Base-by-base conservation (phyloP, 2,329 filamentous ascomycete genomes). In the Onygena corvina region DNA sequence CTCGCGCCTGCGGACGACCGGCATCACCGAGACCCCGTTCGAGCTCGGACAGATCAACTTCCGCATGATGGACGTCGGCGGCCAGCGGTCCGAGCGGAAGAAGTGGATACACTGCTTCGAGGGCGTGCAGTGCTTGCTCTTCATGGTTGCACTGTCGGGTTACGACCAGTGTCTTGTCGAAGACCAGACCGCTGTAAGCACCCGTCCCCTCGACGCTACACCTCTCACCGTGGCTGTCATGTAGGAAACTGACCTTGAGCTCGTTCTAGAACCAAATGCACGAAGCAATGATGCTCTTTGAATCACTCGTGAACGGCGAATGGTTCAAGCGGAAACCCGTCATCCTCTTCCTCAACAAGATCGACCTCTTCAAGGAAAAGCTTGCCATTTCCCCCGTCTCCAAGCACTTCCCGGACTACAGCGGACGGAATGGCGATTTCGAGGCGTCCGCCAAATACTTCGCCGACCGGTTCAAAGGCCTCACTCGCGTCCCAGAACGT, bases 31-130 rank as follows among this genome's bases (percentile, higher is more conserved):
- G 67, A 94, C 89, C 2, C 78, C 90, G 54, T 96, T 96, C 66
- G 87, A 94, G 65, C 76, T 94, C 11, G 88, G 88, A 53, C 83
- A 90, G 61, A 77, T 95, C 59, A 94, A 88, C 55, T 95, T 95
- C 70, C 84, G 88, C 60, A 95, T 96, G 88, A 94, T 94, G 67
- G 88, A 94, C 61, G 88, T 94, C 42, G 88, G 88, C 64, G 88
- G 88, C 51, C 88, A 94, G 65, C 76, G 88, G 59, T 94, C 88
- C 23, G 88, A 94, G 68, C 83, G 88, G 54, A 94, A 94, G 76
- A 94, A 94, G 73, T 94, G 88, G 88, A 94, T 94, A 55, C 88
- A 94, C 66, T 92, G 88, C 63, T 94, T 94, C 64, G 88, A 94
- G 65, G 92, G 92, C 56, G 88, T 94, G 54, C 88, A 92, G 61